phyloP scores from a whole-genome alignment of 306 rosid species.

The Carpinus viminea region DNA sequence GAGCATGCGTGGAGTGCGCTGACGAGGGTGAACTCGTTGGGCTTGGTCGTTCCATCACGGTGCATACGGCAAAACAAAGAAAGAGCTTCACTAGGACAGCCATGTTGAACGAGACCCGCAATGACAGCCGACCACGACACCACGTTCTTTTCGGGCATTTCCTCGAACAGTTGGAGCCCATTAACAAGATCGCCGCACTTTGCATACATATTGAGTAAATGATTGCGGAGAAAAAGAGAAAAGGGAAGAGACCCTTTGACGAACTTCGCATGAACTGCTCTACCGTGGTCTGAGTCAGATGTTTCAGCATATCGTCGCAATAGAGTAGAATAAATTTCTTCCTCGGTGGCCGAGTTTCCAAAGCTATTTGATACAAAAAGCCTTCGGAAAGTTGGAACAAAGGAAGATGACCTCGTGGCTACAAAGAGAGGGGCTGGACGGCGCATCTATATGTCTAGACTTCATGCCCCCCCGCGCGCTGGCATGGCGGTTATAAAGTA shows the following conservation, averaged over 20 bases:
- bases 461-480: not conserved
- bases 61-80: conserved; percentile 60
- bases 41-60: conserved; percentile 48
- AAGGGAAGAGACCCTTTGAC: conserved; percentile 49
- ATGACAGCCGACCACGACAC: conserved; percentile 76
- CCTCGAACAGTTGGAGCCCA: conserved; percentile 70
- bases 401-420: conserved; percentile 11
- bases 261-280: conserved; percentile 59
- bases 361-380: conserved; percentile 17
- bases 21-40: conserved; percentile 73
- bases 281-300: conserved; percentile 45
- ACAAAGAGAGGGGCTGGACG: not conserved
- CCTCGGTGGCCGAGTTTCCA: conserved; percentile 19
- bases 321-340: conserved; percentile 40
- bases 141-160: conserved; percentile 65
- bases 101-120: conserved; percentile 56
- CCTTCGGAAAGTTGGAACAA: conserved; percentile 16
- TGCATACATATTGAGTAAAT: conserved; percentile 56
- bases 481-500: not conserved
- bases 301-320: conserved; percentile 40
- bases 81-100: conserved; percentile 42
- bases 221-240: conserved; percentile 58
- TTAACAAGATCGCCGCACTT: conserved; percentile 46
- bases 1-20: conserved; percentile 79
- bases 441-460: conserved; percentile 18